A percentile compares a stretch with the other conserved stretches of the same genome.
Evolutionary conservation across 1,139 yeast species (phyloP).

Genomic region (Pichia kudriavzevii): DNA sequence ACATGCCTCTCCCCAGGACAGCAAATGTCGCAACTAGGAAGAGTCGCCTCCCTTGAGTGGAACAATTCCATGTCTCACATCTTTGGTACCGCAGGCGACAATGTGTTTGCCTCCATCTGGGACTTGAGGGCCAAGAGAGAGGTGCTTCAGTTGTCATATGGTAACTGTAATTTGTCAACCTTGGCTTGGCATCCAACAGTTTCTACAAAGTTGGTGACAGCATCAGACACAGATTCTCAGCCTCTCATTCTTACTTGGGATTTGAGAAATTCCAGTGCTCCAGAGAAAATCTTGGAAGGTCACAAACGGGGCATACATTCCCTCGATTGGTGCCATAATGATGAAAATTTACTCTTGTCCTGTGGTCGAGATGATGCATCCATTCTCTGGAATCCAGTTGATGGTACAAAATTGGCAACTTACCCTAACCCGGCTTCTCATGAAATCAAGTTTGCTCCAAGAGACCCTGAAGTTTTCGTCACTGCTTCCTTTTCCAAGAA

Average conservation of each 20-base stretch:
- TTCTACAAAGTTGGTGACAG: constrained; percentile 82
- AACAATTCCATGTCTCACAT: constrained; percentile 79
- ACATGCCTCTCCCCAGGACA: constrained; percentile 70
- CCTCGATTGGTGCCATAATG: constrained; percentile 88
- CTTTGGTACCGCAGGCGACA: constrained; percentile 77
- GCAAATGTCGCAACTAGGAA: constrained; percentile 77
- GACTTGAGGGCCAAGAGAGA: constrained; percentile 84
- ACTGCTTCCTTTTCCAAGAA: constrained; percentile 91
- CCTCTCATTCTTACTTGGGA: constrained; percentile 91
- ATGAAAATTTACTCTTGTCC: constrained; percentile 68
- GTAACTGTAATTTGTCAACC: constrained; percentile 57
- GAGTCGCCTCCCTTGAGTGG: constrained; percentile 82
- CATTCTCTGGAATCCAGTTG: constrained; percentile 79
- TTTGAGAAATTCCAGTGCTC: constrained; percentile 84
- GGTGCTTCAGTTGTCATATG: constrained; percentile 71
- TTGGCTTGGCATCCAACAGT: constrained; percentile 82
- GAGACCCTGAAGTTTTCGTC: constrained; percentile 86
- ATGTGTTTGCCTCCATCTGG: constrained; percentile 89
- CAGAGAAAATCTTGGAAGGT: constrained; percentile 68
- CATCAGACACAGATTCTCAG: constrained; percentile 71
- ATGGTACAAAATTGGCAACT: constrained; percentile 66
- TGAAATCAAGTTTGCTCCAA: constrained; percentile 79
- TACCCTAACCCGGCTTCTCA: constrained; percentile 90
- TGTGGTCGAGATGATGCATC: constrained; percentile 91
- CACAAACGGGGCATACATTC: constrained; percentile 86